phyloP scores from a whole-genome alignment of 2,329 filamentous ascomycete species.

The Neoscytalidium dimidiatum region DNA sequence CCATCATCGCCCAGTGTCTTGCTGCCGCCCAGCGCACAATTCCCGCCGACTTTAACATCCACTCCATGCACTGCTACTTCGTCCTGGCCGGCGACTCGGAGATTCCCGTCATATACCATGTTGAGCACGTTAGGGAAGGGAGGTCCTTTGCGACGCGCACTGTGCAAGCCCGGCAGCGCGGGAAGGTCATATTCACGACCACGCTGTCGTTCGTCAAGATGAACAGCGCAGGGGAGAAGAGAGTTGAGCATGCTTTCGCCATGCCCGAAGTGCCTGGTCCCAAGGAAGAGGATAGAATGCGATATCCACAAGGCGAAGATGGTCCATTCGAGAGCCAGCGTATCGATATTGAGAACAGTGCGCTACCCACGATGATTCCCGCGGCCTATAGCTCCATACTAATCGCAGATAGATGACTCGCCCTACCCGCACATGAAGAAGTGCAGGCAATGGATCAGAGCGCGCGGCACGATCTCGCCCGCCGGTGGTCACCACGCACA shows the following conservation, averaged over 20 bases:
- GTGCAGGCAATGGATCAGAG: constrained; percentile 70
- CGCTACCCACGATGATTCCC: constrained; percentile 21
- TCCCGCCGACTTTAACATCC: constrained; percentile 74
- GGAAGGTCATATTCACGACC: constrained; percentile 90
- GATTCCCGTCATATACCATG: constrained; percentile 90
- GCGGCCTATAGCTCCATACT: constrained; percentile 18
- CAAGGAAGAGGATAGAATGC: constrained; percentile 37
- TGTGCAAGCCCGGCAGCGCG: constrained; percentile 90
- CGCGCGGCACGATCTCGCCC: constrained; percentile 71
- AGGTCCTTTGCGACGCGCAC: constrained; percentile 88
- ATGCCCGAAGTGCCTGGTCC: constrained; percentile 52
- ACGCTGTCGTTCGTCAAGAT: constrained; percentile 85
- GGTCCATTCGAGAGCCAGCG: constrained; percentile 61
- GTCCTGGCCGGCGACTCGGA: constrained; percentile 83
- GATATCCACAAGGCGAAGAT: constrained; percentile 31
- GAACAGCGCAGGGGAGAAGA: constrained; percentile 57
- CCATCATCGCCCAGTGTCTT: constrained; percentile 89
- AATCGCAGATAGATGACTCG: constrained; percentile 39
- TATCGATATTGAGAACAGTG: constrained; percentile 59
- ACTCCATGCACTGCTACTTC: constrained; percentile 99
- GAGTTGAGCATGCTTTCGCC: constrained; percentile 65
- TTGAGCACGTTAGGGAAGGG: constrained; percentile 88
- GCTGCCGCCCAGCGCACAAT: constrained; percentile 88
- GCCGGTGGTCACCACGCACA: constrained; percentile 78
- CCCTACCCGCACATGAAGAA: constrained; percentile 65